Conservation (phyloP, 306 rosid species). For the Sophora flavescens region DNA sequence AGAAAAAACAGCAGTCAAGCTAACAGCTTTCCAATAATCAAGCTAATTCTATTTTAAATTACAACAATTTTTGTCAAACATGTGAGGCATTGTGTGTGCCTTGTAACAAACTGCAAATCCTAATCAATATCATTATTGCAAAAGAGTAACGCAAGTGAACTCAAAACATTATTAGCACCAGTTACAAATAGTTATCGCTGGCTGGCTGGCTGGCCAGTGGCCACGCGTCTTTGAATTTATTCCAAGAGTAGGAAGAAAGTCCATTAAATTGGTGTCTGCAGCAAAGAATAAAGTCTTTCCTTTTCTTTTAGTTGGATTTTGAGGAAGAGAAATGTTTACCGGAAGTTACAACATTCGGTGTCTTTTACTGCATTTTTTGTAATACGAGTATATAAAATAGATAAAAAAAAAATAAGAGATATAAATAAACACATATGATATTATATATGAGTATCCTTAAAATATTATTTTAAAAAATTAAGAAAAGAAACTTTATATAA, state of each 20-base stretch:
- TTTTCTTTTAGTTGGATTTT: background rate
- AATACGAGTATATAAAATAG: too few relatives aligned
- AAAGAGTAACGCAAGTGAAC: background rate
- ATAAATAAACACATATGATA: too few relatives aligned
- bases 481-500: too few relatives aligned
- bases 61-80: background rate
- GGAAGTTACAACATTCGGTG: too few relatives aligned
- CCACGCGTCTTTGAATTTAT: constrained; percentile 36
- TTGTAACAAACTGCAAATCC: constrained; percentile 13
- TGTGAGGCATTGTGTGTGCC: background rate
- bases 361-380: too few relatives aligned
- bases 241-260: constrained; percentile 37
- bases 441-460: too few relatives aligned
- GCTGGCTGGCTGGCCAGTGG: background rate
- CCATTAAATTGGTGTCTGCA: constrained; percentile 37
- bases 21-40: background rate
- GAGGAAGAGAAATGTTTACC: too few relatives aligned
- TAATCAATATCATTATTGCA: background rate
- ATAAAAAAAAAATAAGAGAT: too few relatives aligned
- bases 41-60: background rate
- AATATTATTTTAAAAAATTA: too few relatives aligned
- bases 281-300: background rate
- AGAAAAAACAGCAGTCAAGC: background rate
- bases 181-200: background rate
- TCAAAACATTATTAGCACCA: background rate